Base-by-base conservation (phyloP, 2,329 filamentous ascomycete species). In the Akanthomyces dipterigenus region DNA sequence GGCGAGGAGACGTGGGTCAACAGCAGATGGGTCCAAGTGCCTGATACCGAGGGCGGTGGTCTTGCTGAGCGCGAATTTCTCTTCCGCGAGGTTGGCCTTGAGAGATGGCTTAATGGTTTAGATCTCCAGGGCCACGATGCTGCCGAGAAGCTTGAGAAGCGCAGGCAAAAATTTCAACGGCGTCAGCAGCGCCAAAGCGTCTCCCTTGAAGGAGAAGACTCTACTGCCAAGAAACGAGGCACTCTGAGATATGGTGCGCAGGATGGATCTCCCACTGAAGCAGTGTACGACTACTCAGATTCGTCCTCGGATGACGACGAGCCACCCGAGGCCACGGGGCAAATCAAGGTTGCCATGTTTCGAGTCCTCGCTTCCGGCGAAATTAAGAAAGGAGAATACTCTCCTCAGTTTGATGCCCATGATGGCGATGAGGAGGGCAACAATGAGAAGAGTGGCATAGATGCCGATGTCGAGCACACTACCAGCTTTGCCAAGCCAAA, bases 1-100 rank as follows among this genome's bases (percentile, higher is more conserved):
- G 93, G 95, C 26, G 95, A 98, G 72, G 95, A 99, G 77, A 99
- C 95, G 2, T 99, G 95, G 95, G 96, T 99, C 26, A 99, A 98
- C 71, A 97, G 92, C 61, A 84, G 95, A 68, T 99, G 95, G 95
- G 95, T 99, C 55, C 93, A 96, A 71, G 87, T 99, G 7, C 91
- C 93, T 3, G 88, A 93, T 31, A 86, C 88, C 26, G 93, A 98
- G 75, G 93, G 93, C 36, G 95, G 95, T 55, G 95, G 95, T 46
- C 84, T 99, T 50, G 95, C 95, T 34, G 95, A 99, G 78, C 87
- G 95, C 65, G 95, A 99, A 72, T 99, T 99, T 68, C 78, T 99
- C 65, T 99, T 99, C 77, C 90, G 93, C 61, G 95, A 99, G 74
- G 95, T 99, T 53, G 95, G 95, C 2, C 79, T 99, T 58, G 95